Base-by-base conservation (phyloP, 1,284 basidiomycete genomes). In the Takashimella tepidaria region DNA sequence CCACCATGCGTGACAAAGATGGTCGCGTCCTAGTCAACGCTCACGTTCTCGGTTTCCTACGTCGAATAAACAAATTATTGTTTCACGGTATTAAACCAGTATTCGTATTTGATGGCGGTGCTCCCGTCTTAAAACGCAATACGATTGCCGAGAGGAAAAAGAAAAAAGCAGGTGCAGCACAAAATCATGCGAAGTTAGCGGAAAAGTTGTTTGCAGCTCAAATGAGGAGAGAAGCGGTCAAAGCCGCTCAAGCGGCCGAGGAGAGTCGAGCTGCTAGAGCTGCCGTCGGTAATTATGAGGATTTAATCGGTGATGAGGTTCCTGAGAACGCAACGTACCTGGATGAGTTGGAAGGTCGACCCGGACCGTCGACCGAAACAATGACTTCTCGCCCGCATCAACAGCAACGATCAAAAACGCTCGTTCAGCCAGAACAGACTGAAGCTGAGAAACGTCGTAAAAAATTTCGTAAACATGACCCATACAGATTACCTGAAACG, bases 1-100 rank as follows among this genome's bases (percentile, higher is more conserved):
- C 93, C 40, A 98, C 96, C 1, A 98, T 98, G 93, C 84, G 96
- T 24, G 93, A 96, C 77, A 95, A 92, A 69, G 91, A 98, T 56
- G 96, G 96, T 13, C 83, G 86, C 22, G 90, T 84, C 10, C 78
- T 99, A 41, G 83, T 88, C 55, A 98, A 98, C 67, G 93, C 95
- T 0, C 96, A 98, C 77, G 85, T 99, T 22, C 79, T 98, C 46
- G 95, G 95, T 75, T 98, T 98, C 74, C 78, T 96, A 48, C 81
- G 92, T 27, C 82, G 96, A 3, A 97, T 98, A 55, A 86, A 87
- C 75, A 98, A 98, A 74, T 81, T 99, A 16, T 76, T 99, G 46
- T 98, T 93, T 76, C 93, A 96, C 69, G 92, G 92, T 12, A 93
- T 97, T 70, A 92, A 89, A 70, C 93, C 93, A 0, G 92, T 98